Evolutionary conservation across 345 rosid species (phyloP).

Genomic region (Excoecaria agallocha): DNA sequence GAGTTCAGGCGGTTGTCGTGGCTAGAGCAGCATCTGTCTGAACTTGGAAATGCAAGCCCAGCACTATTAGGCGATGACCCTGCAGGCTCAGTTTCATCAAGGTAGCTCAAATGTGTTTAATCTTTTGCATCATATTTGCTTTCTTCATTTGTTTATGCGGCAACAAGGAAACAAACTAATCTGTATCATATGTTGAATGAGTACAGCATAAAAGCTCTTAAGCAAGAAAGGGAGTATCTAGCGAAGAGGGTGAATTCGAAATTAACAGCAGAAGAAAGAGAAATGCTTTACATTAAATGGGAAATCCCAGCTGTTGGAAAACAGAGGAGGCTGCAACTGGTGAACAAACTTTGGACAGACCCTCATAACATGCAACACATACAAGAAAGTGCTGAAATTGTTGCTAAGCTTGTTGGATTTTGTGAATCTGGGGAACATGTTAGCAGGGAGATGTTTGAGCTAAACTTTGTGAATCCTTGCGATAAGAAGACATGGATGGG

Average conservation of each 20-base stretch:
- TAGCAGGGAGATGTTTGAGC: conserved; percentile 91
- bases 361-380: conserved; percentile 72
- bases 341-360: conserved; percentile 85
- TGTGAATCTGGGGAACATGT: conserved; percentile 71
- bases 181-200: background rate
- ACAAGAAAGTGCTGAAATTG: conserved; percentile 70
- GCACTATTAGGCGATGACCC: conserved; percentile 92
- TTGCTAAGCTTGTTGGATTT: conserved; percentile 84
- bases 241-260: conserved; percentile 78
- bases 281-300: conserved; percentile 77
- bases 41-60: conserved; percentile 95
- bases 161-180: background rate
- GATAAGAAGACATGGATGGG: conserved; percentile 94
- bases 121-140: background rate
- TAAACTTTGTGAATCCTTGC: conserved; percentile 61
- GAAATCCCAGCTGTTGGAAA: conserved; percentile 75
- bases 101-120: conserved; percentile 36
- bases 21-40: conserved; percentile 90
- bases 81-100: conserved; percentile 77
- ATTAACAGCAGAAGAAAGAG: conserved; percentile 73
- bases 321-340: conserved; percentile 79
- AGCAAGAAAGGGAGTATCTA: conserved; percentile 82
- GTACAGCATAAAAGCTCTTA: conserved; percentile 70
- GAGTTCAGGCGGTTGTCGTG: conserved; percentile 83
- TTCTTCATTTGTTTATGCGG: background rate